Evolutionary conservation across 2,329 filamentous ascomycete species (phyloP).

Genomic region (Apiospora koreana): DNA sequence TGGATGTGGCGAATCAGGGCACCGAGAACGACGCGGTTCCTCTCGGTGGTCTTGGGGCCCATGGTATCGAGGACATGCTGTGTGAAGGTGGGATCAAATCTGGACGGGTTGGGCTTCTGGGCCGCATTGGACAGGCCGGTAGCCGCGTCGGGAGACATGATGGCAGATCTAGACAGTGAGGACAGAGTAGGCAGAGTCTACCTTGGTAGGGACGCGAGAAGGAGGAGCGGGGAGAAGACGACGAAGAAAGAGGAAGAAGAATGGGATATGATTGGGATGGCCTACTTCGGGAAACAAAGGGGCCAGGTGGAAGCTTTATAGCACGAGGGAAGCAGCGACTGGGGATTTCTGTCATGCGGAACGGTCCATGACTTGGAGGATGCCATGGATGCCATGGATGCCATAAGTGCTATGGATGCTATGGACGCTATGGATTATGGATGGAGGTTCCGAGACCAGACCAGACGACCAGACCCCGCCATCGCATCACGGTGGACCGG

Average conservation of each 20-base stretch:
- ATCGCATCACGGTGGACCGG: constrained; percentile 26
- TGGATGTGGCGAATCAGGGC: constrained; percentile 72
- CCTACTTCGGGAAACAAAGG: neutral
- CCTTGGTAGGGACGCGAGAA: too few species aligned
- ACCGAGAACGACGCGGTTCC: constrained; percentile 64
- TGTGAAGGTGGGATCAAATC: constrained; percentile 78
- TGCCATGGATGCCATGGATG: too few species aligned
- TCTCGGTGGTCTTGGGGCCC: constrained; percentile 66
- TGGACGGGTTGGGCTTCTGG: constrained; percentile 32
- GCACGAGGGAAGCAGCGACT: neutral
- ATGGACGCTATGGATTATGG: neutral
- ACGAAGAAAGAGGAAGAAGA: constrained; percentile 12
- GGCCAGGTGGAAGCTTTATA: neutral
- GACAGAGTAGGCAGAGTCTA: neutral
- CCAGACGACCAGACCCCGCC: constrained; percentile 29
- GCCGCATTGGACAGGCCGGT: constrained; percentile 30
- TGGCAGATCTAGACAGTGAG: neutral
- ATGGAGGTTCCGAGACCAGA: constrained; percentile 13
- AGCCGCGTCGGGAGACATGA: constrained; percentile 25
- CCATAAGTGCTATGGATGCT: too few species aligned
- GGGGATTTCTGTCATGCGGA: neutral
- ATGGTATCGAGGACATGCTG: constrained; percentile 72
- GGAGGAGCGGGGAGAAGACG: neutral
- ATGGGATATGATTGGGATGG: neutral
- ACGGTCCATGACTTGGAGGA: constrained; percentile 4